Evolutionary conservation across 805 yeast genomes (phyloP).

Genomic region (Starmerella stellata): DNA sequence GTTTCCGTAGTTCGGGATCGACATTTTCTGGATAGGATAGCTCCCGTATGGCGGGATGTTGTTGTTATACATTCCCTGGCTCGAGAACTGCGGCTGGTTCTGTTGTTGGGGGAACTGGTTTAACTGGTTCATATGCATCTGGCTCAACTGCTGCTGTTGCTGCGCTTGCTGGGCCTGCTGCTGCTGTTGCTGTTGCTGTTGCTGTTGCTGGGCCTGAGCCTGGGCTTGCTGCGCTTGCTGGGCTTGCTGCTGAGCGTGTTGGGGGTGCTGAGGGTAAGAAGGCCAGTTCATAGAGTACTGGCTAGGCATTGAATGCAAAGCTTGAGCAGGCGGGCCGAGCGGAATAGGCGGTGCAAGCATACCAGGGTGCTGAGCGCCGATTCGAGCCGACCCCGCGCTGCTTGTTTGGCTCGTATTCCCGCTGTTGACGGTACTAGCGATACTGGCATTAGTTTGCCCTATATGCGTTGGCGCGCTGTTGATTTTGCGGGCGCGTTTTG

Average conservation of each 20-base stretch:
- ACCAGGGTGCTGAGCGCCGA: too few species aligned
- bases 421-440: too few species aligned
- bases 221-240: too few species aligned
- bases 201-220: too few species aligned
- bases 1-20: background rate
- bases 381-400: too few species aligned
- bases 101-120: background rate
- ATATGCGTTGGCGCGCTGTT: constrained; percentile 8
- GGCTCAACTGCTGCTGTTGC: too few species aligned
- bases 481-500: constrained; percentile 14
- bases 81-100: background rate
- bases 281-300: constrained; percentile 2
- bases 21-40: background rate
- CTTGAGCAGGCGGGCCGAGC: constrained; percentile 8
- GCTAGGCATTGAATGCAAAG: constrained; percentile 13
- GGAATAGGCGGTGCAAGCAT: background rate
- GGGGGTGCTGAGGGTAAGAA: constrained; percentile 6
- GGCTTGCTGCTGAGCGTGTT: background rate
- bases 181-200: too few species aligned
- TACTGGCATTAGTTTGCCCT: too few species aligned
- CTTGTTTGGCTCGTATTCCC: too few species aligned
- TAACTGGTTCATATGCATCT: background rate
- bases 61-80: background rate
- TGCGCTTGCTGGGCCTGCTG: too few species aligned
- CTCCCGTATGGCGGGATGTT: background rate